Base-by-base conservation (phyloP, 129 eudicot genomes). In the Glebionis coronaria region DNA sequence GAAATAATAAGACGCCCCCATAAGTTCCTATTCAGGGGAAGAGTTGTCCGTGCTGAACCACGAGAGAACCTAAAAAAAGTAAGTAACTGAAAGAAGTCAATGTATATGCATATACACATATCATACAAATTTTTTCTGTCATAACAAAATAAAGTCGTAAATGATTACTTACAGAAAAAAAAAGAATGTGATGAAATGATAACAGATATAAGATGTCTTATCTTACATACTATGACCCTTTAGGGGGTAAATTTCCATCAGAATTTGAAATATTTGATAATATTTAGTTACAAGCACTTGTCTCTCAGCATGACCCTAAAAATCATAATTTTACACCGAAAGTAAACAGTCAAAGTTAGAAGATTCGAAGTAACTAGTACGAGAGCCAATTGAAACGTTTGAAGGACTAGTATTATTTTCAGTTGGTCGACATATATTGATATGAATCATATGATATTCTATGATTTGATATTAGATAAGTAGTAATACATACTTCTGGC, bases 271-370 rank as follows among this genome's bases (percentile, higher is more conserved):
- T 73, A 85, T 82, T 73, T 79, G 87, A 15, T 86, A 84, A 76
- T 88, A 93, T 75, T 93, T 84, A 69, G 58, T 83, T 58, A 93
- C 98, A 60, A 93, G 98, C 67, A 93, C 98, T 81, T 80, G 95
- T 70, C 95, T 78, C 84, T 93, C 98, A 69, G 87, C 95, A 75
- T 71, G 52, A 23, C 84, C 97, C 98, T 93, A 73, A 67, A 76
- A n/a, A 21, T 9, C 50, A 56, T 4, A 19, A n/a, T 2, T 73
- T 42, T 44, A 45, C 12, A 53, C n/a, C 51, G 63, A 64, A 56
- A 64, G n/a, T 15, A 23, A 44, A 28, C n/a, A 18, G 18, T n/a
- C 19, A 29, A 27, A 4, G 18, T 38, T 45, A 23, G 5, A 29
- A 42, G 40, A 60, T 59, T 53, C 25, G 56, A 65, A 3, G 31